A percentile compares a stretch with the other conserved stretches of the same genome.
Evolutionary conservation across 495 filamentous ascomycete genomes (phyloP).

Genomic region (Talaromyces proteolyticus): DNA sequence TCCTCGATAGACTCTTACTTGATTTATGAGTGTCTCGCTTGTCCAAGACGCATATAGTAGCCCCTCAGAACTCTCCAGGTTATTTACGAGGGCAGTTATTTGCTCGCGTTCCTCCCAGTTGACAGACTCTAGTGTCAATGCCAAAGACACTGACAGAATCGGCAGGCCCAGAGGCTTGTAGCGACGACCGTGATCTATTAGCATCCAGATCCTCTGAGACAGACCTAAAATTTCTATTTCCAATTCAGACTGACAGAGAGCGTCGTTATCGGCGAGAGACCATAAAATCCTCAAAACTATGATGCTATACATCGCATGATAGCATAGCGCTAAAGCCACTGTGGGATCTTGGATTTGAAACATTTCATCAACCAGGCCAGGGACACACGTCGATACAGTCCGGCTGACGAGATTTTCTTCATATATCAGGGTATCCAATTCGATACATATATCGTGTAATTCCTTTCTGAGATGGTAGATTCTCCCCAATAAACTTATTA

Average conservation of each 20-base stretch:
- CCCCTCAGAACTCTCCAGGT: too few relatives aligned
- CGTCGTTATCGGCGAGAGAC: neutral
- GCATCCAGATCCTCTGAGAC: neutral
- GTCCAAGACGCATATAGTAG: too few relatives aligned
- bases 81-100: too few relatives aligned
- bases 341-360: neutral
- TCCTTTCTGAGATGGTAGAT: neutral
- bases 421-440: neutral
- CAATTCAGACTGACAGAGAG: neutral
- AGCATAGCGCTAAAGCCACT: neutral
- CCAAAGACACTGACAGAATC: neutral
- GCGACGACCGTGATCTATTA: neutral
- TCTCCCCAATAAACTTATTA: neutral
- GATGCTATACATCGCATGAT: neutral
- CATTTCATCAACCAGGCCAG: neutral
- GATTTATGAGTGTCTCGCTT: too few relatives aligned
- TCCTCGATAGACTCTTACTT: too few relatives aligned
- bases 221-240: neutral
- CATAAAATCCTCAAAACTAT: neutral
- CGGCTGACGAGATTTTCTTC: neutral
- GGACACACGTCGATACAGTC: neutral
- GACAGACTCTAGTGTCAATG: neutral
- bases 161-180: neutral
- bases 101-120: too few relatives aligned
- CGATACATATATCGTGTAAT: neutral